These are phyloP conservation scores for Solanum okadae DNA, from an alignment of 257 asterid species.

Conservation along the genomic window DNA sequence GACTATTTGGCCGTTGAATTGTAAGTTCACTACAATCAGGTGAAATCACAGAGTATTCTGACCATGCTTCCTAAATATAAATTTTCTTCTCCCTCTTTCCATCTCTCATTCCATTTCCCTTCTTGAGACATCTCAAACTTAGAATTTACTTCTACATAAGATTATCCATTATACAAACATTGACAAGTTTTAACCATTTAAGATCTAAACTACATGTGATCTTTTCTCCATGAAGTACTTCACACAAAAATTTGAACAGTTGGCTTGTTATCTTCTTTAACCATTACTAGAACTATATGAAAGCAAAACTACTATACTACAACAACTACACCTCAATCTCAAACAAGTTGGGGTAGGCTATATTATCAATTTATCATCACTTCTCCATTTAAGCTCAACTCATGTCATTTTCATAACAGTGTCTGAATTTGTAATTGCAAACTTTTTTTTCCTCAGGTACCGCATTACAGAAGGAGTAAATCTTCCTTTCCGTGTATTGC, in stretches of 20 bases:
- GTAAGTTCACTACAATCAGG: background rate
- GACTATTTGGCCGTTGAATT: background rate
- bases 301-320: background rate
- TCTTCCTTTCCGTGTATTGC: slow-evolving; percentile 96
- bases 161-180: background rate
- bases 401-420: background rate
- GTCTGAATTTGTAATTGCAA: background rate
- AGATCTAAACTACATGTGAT: background rate
- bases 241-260: background rate
- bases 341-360: background rate
- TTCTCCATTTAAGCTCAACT: background rate
- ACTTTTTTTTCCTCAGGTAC: slow-evolving; percentile 41
- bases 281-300: background rate
- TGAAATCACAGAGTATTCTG: background rate
- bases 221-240: background rate
- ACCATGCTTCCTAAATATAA: background rate
- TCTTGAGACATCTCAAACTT: background rate
- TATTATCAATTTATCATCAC: background rate
- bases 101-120: background rate
- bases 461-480: slow-evolving; percentile 99
- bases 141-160: background rate
- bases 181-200: background rate
- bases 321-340: background rate
- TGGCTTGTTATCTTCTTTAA: background rate
- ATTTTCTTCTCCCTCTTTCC: background rate